Base-by-base conservation (phyloP, 148 eudicot genomes). In the Silene conica region DNA sequence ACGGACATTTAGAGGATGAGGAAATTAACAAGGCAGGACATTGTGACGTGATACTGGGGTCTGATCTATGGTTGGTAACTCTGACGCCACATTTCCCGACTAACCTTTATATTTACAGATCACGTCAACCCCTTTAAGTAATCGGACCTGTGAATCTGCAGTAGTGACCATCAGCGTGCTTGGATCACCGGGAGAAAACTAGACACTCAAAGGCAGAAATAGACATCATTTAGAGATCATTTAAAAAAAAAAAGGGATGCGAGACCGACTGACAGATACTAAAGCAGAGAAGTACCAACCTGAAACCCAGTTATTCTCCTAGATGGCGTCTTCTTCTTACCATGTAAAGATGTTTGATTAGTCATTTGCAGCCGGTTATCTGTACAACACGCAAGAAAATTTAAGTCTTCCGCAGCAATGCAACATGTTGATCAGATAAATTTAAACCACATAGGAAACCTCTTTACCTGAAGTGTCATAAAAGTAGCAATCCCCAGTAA, bases 251-350 rank as follows among this genome's bases (percentile, higher is more conserved):
- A 28, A 1, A 28, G 3, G 59, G 23, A 14, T 11, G 19, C 38
- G 22, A 26, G 56, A 11, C 15, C 23, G 10, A 52, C 45, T n/a
- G 1, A 6, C 28, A 59, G 65, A 41, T 23, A 64, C 21, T 4
- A 59, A 65, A 45, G 69, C 52, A 73, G 66, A 74, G 45, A 71
- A 68, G 15, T 77, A 78, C 23, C 67, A 34, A 92, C 98, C 98
- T 93, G 95, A 78, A 93, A 85, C 60, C 95, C 90, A 45, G 94
- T 91, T 78, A 93, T 88, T 83, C 94, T 85, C 78, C 86, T 84
- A 75, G 80, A 93, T 16, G 87, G 76, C 25, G 90, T 68, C 79
- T 91, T 93, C 84, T 91, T 93, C 77, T 91, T 93, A 71, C 78
- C 82, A 78, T 83, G 85, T 68, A 91, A 71, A 72, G 86, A 80